phyloP scores from a whole-genome alignment of 2,329 filamentous ascomycete species.

The Dactylellina drechsleri region DNA sequence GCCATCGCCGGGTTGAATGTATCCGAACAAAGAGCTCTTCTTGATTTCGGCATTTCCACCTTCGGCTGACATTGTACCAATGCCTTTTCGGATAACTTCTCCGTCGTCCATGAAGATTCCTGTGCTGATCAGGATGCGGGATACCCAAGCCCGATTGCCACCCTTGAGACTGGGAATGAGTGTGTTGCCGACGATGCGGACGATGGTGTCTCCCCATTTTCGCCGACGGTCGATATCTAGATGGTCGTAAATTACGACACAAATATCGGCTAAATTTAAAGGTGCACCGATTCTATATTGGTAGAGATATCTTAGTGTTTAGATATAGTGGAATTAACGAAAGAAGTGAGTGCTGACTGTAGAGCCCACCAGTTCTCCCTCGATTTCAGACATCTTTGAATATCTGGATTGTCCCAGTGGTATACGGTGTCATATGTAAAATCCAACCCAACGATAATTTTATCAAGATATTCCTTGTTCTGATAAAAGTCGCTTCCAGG shows the following conservation, averaged over 20 bases:
- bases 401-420: conserved; percentile 13
- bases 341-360: conserved; percentile 15
- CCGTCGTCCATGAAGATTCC: conserved; percentile 35
- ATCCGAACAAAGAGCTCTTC: conserved; percentile 26
- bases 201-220: conserved; percentile 20
- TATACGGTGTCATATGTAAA: conserved; percentile 14
- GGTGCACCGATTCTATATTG: conserved; percentile 42
- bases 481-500: conserved; percentile 27
- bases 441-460: conserved; percentile 30
- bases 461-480: conserved; percentile 15
- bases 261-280: conserved; percentile 43
- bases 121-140: conserved; percentile 10
- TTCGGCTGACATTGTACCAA: conserved; percentile 24
- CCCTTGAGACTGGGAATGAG: conserved; percentile 26
- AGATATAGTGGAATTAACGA: neutral
- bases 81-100: conserved; percentile 11
- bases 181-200: conserved; percentile 26
- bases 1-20: conserved; percentile 34
- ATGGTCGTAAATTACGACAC: conserved; percentile 44
- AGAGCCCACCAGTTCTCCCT: conserved; percentile 44
- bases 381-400: conserved; percentile 17
- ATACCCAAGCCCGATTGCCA: conserved; percentile 36
- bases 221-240: conserved; percentile 27
- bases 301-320: neutral
- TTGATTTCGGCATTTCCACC: conserved; percentile 2